Percentiles rank a stretch among this genome's conserved stretches.
Evolutionary conservation across 2,329 filamentous ascomycete species (phyloP).

Genomic region (Waltergamsia citrina): DNA sequence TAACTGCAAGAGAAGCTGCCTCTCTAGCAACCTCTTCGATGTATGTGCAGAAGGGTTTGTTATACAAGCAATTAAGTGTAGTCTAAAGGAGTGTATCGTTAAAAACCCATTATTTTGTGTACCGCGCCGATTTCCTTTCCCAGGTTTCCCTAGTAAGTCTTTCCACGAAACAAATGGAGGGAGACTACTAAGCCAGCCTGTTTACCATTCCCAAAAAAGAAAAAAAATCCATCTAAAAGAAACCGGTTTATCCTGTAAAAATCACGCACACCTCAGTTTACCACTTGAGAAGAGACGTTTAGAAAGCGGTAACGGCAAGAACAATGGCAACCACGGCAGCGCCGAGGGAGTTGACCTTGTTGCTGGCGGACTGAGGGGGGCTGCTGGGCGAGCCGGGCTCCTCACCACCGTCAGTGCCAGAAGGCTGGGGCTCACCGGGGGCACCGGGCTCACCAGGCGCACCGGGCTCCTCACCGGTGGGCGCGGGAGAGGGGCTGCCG

Average conservation of each 20-base stretch:
- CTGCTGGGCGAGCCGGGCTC: background rate
- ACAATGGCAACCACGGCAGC: slow-evolving; percentile 4
- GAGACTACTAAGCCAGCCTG: no score
- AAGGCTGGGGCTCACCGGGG: background rate
- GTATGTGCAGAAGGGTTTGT: no score
- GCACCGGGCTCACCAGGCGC: background rate
- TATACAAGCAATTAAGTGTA: no score
- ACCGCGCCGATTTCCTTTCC: no score
- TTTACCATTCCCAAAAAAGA: background rate
- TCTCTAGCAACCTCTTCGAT: no score
- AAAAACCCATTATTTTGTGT: background rate
- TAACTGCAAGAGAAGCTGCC: no score
- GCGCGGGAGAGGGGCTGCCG: background rate
- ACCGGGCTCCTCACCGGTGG: background rate
- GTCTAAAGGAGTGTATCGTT: slow-evolving; percentile 1
- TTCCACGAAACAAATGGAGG: no score
- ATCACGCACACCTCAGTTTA: background rate
- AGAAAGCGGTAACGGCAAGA: background rate
- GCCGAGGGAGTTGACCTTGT: slow-evolving; percentile 2
- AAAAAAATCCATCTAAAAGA: background rate
- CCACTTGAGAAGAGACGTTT: no score
- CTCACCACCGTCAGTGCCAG: background rate
- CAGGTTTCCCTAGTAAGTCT: no score
- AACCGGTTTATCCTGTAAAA: background rate
- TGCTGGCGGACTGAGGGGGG: background rate